Evolutionary conservation across 441 rosid species (phyloP).

Genomic region (Pelargonium cotyledonis): DNA sequence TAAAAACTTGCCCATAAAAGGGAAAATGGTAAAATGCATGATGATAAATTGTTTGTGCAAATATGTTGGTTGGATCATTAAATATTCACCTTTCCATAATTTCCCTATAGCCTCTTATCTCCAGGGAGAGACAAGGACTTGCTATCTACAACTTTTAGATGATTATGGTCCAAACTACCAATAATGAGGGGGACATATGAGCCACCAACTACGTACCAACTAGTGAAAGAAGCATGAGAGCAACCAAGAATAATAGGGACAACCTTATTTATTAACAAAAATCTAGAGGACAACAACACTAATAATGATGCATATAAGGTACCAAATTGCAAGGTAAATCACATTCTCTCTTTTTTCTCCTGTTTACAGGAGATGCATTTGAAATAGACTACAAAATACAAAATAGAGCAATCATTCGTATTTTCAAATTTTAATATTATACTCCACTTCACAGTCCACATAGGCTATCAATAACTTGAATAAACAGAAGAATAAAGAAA

Average conservation of each 20-base stretch:
- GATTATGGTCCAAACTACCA: constrained; percentile 1
- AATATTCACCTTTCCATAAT: neutral
- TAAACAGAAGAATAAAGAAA: too few relatives aligned
- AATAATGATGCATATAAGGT: neutral
- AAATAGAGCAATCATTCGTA: too few relatives aligned
- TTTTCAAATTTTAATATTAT: too few relatives aligned
- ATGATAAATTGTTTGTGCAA: neutral
- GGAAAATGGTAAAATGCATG: neutral
- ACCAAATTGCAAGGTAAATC: neutral
- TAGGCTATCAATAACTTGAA: too few relatives aligned
- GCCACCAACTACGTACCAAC: neutral
- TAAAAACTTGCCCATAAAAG: neutral
- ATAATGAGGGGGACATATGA: constrained; percentile 4
- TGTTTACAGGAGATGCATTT: too few relatives aligned
- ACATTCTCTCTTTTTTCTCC: too few relatives aligned
- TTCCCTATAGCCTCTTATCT: neutral
- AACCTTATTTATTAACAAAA: constrained; percentile 1
- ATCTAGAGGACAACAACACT: neutral
- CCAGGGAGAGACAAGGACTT: neutral
- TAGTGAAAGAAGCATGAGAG: neutral
- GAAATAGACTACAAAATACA: too few relatives aligned
- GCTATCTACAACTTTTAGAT: neutral
- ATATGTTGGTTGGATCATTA: neutral
- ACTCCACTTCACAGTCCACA: too few relatives aligned
- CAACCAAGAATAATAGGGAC: neutral